A percentile compares a stretch with the other conserved stretches of the same genome.
Conservation (phyloP, 345 rosid species). For the Turritis glabra region DNA sequence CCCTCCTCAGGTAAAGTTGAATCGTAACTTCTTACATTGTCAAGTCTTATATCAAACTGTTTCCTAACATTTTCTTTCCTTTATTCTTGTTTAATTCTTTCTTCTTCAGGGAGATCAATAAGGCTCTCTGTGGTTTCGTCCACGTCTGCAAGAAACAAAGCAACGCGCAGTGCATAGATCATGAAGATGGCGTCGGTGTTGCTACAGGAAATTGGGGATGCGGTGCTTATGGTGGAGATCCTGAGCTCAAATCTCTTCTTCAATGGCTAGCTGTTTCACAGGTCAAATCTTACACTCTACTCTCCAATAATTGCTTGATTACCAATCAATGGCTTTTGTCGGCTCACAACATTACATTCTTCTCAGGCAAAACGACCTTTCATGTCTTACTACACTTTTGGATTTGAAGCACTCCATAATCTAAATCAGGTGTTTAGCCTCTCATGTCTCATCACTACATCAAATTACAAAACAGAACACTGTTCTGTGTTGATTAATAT, state of each 20-base stretch:
- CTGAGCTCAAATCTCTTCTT: slow-evolving; percentile 71
- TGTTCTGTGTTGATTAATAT: neutral
- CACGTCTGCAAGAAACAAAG: slow-evolving; percentile 47
- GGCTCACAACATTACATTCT: slow-evolving; percentile 12
- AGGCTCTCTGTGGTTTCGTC: slow-evolving; percentile 80
- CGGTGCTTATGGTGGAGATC: slow-evolving; percentile 93
- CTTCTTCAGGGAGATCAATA: slow-evolving; percentile 65
- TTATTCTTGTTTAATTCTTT: neutral
- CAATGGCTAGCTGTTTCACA: slow-evolving; percentile 98
- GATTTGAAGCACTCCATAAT: slow-evolving; percentile 48
- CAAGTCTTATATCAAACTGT: neutral
- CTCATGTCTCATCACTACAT: neutral
- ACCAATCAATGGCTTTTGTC: neutral
- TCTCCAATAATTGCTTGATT: neutral
- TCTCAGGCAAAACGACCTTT: slow-evolving; percentile 72
- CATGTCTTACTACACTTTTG: slow-evolving; percentile 60
- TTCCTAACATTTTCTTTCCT: neutral
- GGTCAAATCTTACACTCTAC: slow-evolving; percentile 39
- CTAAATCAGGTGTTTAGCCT: slow-evolving; percentile 60
- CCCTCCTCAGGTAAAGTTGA: slow-evolving; percentile 53
- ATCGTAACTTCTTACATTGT: neutral
- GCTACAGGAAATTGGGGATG: slow-evolving; percentile 98
- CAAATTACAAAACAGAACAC: neutral
- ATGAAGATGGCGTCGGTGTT: slow-evolving; percentile 56
- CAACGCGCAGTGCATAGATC: slow-evolving; percentile 23